Evolutionary conservation across 1,284 basidiomycete genomes (phyloP).

Genomic region (Apiotrichum gracile): DNA sequence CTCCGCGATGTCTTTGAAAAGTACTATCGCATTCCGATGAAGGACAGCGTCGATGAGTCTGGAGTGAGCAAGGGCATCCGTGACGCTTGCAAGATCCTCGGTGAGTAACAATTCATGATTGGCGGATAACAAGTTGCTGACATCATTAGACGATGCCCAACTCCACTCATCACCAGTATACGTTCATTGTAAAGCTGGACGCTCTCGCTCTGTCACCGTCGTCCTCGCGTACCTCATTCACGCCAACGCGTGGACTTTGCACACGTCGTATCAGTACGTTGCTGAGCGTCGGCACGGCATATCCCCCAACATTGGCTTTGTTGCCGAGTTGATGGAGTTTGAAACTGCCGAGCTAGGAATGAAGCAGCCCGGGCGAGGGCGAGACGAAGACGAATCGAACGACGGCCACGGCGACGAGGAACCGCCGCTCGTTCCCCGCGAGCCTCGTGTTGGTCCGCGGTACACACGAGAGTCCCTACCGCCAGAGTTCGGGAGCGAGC

Average conservation of each 20-base stretch:
- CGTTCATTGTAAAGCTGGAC: conserved; percentile 95
- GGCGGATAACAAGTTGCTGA: background rate
- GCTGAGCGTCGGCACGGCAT: conserved; percentile 83
- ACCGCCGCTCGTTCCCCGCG: conserved; percentile 10
- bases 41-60: conserved; percentile 90
- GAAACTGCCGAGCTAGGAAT: conserved; percentile 83
- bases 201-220: conserved; percentile 90
- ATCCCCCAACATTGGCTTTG: conserved; percentile 97
- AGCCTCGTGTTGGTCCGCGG: conserved; percentile 52
- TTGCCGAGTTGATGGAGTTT: conserved; percentile 92
- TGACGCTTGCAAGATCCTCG: conserved; percentile 77
- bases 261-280: conserved; percentile 83
- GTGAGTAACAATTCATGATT: conserved; percentile 51
- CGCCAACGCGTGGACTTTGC: conserved; percentile 90
- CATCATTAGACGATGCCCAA: conserved; percentile 72
- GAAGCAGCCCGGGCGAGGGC: conserved; percentile 53
- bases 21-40: conserved; percentile 82
- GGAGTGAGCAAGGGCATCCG: conserved; percentile 75
- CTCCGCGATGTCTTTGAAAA: conserved; percentile 66
- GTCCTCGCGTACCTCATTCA: conserved; percentile 97
- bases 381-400: conserved; percentile 5
- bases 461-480: conserved; percentile 67
- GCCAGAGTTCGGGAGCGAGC: conserved; percentile 44
- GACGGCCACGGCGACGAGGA: conserved; percentile 8
- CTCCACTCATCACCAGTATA: conserved; percentile 82